These are phyloP conservation scores for Massariosphaeria phaeospora DNA, from an alignment of 495 filamentous ascomycete genomes.

Conservation along the genomic window DNA sequence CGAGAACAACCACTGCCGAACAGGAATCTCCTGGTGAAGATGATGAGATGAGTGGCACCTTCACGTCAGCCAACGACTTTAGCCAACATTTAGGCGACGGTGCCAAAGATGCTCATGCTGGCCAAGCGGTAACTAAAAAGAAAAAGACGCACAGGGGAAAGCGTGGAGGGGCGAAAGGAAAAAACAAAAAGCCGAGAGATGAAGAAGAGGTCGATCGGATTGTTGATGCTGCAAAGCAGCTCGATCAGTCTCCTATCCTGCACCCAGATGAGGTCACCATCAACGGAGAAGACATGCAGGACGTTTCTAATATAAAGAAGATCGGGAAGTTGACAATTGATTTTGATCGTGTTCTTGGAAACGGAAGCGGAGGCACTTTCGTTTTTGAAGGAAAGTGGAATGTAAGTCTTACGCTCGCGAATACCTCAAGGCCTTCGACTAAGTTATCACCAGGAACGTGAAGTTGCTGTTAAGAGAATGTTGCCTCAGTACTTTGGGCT, in stretches of 20 bases:
- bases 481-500: conserved; percentile 91
- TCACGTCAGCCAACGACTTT: too few species aligned
- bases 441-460: conserved; percentile 56
- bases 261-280: conserved; percentile 35
- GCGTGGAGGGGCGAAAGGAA: conserved; percentile 70
- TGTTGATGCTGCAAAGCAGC: conserved; percentile 31
- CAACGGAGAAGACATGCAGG: conserved; percentile 22
- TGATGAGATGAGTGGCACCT: background rate
- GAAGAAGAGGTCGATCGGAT: conserved; percentile 44
- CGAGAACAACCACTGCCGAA: conserved; percentile 25
- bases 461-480: conserved; percentile 96
- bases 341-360: conserved; percentile 40
- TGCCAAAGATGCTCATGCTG: too few species aligned
- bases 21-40: conserved; percentile 9
- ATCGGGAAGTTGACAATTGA: conserved; percentile 43
- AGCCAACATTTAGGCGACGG: too few species aligned
- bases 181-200: conserved; percentile 46
- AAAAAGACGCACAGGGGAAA: conserved; percentile 78
- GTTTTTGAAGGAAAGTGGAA: conserved; percentile 44
- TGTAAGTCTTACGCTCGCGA: conserved; percentile 22
- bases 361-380: conserved; percentile 43
- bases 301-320: conserved; percentile 30
- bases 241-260: conserved; percentile 21
- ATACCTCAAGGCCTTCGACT: too few species aligned
- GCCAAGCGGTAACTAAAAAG: conserved; percentile 57